Evolutionary conservation across 495 filamentous ascomycete genomes (phyloP), one percentile per base, ranked within the genome.

Genomic region (Xanthoparmelia taractica): DNA sequence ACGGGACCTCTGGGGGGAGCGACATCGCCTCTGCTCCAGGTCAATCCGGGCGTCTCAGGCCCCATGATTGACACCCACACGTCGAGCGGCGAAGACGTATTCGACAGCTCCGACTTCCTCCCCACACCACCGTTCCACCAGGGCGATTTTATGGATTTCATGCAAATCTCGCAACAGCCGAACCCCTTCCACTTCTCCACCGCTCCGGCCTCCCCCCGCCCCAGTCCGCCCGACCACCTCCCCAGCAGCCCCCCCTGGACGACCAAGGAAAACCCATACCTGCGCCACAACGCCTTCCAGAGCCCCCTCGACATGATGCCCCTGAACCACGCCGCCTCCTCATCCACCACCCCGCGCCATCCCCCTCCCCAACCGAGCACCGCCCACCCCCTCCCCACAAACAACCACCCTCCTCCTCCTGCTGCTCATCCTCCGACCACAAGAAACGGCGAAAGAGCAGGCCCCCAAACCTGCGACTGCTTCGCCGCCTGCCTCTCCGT

Each of bases 401-500:
- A n/a, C n/a, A n/a, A n/a, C n/a, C n/a, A n/a, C n/a, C n/a, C n/a
- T n/a, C n/a, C n/a, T n/a, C n/a, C n/a, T n/a, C n/a, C n/a, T n/a
- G n/a, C n/a, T n/a, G n/a, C n/a, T n/a, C n/a, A n/a, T n/a, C n/a
- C n/a, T n/a, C n/a, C n/a, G n/a, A n/a, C n/a, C n/a, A n/a, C n/a
- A n/a, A n/a, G n/a, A n/a, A n/a, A n/a, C n/a, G n/a, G n/a, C n/a
- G n/a, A n/a, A n/a, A n/a, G 41, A 45, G 4, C 40, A n/a, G n/a
- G 15, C 23, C 33, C 10, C 12, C 60, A 63, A 33, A 27, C 60
- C 1, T 82, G 79, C 61, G 75, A 72, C 37, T 82, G 78, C 63
- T 80, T 80, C 61, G 73, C 73, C 12, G 72, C 69, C 13, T 80
- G 77, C 54, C 69, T 82, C 20, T 73, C 80, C 56, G 74, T 75